phyloP scores from a whole-genome alignment of 768 basidiomycete species.

The Termitomyces sp. region DNA sequence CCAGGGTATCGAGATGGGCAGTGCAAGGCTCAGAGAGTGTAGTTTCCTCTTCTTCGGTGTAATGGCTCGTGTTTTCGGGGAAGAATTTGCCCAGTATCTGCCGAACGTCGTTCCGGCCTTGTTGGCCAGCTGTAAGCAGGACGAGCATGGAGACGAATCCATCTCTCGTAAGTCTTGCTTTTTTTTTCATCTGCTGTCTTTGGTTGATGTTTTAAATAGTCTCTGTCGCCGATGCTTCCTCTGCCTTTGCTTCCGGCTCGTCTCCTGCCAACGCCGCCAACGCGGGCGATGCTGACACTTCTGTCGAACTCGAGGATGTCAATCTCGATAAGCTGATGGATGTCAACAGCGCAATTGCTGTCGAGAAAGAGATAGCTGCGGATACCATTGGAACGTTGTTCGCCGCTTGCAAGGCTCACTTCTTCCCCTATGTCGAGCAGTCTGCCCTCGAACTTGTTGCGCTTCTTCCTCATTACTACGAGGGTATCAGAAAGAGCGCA shows the following conservation, averaged over 20 bases:
- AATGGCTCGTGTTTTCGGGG: slow-evolving; percentile 95
- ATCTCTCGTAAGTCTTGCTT: slow-evolving; percentile 31
- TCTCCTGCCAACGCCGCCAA: slow-evolving; percentile 68
- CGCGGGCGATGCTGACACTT: slow-evolving; percentile 50
- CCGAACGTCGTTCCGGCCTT: slow-evolving; percentile 83
- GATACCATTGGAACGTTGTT: slow-evolving; percentile 94
- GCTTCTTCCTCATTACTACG: slow-evolving; percentile 89
- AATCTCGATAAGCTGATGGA: slow-evolving; percentile 86
- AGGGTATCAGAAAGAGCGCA: slow-evolving; percentile 93
- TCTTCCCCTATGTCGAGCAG: slow-evolving; percentile 87
- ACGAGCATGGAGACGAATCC: slow-evolving; percentile 66
- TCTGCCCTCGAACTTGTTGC: slow-evolving; percentile 73
- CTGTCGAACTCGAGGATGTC: slow-evolving; percentile 67
- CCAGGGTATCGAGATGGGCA: slow-evolving; percentile 81
- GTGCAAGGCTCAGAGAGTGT: slow-evolving; percentile 86
- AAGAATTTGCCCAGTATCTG: slow-evolving; percentile 88
- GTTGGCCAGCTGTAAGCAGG: slow-evolving; percentile 74
- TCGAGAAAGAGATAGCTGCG: slow-evolving; percentile 98
- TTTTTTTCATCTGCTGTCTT: background rate
- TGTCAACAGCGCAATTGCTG: slow-evolving; percentile 92
- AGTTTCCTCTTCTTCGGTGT: slow-evolving; percentile 98
- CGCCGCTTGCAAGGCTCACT: slow-evolving; percentile 70
- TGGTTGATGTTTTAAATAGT: slow-evolving; percentile 26
- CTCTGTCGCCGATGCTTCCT: slow-evolving; percentile 46
- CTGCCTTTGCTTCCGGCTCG: slow-evolving; percentile 67